phyloP scores from a whole-genome alignment of 805 yeast species.

The Candida sphagnicola region DNA sequence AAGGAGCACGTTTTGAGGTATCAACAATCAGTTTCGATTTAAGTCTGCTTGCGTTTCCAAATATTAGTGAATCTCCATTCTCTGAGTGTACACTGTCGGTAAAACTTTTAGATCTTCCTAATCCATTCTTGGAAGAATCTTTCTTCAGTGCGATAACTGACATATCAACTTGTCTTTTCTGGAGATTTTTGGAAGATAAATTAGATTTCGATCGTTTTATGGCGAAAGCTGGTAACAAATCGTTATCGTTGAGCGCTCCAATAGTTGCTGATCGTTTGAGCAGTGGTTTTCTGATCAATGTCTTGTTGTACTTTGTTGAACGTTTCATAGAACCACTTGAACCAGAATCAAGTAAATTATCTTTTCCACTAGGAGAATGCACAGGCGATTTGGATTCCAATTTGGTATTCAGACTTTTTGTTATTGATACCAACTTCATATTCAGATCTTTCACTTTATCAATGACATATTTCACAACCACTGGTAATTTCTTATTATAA shows the following conservation, averaged over 20 bases:
- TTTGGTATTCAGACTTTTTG: not conserved
- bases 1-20: not conserved
- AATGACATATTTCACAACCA: slow-evolving; percentile 41
- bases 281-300: slow-evolving; percentile 4
- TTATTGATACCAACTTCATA: slow-evolving; percentile 20
- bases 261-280: slow-evolving; percentile 15
- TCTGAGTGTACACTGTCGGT: slow-evolving; percentile 4
- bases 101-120: slow-evolving; percentile 9
- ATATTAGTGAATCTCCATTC: slow-evolving; percentile 17
- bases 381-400: not conserved
- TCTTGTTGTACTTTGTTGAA: slow-evolving; percentile 12
- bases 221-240: slow-evolving; percentile 29
- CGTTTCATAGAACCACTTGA: not conserved
- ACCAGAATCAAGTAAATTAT: not conserved
- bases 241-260: slow-evolving; percentile 12
- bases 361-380: not conserved
- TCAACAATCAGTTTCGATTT: slow-evolving; percentile 7
- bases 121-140: slow-evolving; percentile 2
- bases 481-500: slow-evolving; percentile 46
- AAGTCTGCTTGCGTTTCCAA: slow-evolving; percentile 22
- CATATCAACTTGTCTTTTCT: slow-evolving; percentile 39
- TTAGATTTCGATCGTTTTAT: slow-evolving; percentile 38
- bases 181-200: slow-evolving; percentile 33
- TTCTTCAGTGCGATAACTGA: slow-evolving; percentile 13
- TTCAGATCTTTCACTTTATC: slow-evolving; percentile 47